These are phyloP conservation scores for Epichloe gansuensis DNA, from an alignment of 2,329 filamentous ascomycete genomes.

Conservation along the genomic window DNA sequence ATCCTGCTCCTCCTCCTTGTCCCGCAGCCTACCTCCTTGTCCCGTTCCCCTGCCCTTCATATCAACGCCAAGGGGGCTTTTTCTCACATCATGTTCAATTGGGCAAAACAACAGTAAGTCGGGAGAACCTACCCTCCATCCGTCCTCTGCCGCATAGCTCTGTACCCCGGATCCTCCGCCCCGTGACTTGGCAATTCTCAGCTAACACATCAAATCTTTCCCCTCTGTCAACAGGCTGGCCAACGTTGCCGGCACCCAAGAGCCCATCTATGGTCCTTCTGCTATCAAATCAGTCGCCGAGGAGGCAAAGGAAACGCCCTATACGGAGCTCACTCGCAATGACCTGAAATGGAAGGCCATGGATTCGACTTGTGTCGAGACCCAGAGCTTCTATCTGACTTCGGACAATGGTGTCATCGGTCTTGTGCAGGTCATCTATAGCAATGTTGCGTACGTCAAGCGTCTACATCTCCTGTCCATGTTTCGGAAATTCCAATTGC, in stretches of 20 bases:
- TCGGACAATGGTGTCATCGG: slow-evolving; percentile 64
- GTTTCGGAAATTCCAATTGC: neutral
- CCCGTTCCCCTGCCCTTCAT: neutral
- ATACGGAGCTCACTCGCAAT: slow-evolving; percentile 64
- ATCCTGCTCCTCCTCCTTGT: neutral
- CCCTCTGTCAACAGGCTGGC: slow-evolving; percentile 37
- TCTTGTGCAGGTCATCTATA: slow-evolving; percentile 90
- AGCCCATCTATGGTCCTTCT: slow-evolving; percentile 85
- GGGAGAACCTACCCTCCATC: slow-evolving; percentile 4
- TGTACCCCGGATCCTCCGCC: neutral
- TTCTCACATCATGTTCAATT: slow-evolving; percentile 67
- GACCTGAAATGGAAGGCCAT: slow-evolving; percentile 74
- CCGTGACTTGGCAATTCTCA: slow-evolving; percentile 4
- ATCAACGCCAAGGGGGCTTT: neutral
- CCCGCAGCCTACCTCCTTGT: neutral
- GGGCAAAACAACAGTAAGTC: slow-evolving; percentile 80
- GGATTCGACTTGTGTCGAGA: slow-evolving; percentile 84
- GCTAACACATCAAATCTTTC: slow-evolving; percentile 5
- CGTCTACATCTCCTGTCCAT: neutral
- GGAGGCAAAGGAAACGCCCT: slow-evolving; percentile 66
- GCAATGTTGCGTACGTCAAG: slow-evolving; percentile 72
- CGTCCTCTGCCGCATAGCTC: neutral
- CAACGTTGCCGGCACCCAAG: slow-evolving; percentile 86
- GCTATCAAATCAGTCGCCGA: slow-evolving; percentile 78
- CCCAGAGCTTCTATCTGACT: slow-evolving; percentile 85